Evolutionary conservation across 2,329 filamentous ascomycete genomes (phyloP).

Genomic region (Sporothrix pseudoabietina): DNA sequence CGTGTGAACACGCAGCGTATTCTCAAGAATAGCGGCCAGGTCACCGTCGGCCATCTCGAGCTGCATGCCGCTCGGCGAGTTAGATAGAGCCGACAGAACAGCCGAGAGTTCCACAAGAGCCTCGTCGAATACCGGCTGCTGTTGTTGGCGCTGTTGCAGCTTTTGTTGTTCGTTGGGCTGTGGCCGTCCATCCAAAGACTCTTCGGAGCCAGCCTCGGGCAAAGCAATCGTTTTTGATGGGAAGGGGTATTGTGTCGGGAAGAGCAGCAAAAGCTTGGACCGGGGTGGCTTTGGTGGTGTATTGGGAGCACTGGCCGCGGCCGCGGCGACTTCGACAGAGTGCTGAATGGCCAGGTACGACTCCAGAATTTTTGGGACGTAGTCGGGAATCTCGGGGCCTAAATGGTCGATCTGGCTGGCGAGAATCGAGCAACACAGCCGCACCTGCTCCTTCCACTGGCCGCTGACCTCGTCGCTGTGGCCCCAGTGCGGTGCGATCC

Average conservation of each 20-base stretch:
- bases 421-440: conserved; percentile 88
- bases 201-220: conserved; percentile 40
- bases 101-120: conserved; percentile 85
- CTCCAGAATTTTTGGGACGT: conserved; percentile 86
- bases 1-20: conserved; percentile 80
- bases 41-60: conserved; percentile 75
- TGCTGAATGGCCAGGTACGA: conserved; percentile 79
- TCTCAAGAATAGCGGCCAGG: conserved; percentile 72
- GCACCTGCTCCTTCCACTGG: conserved; percentile 90
- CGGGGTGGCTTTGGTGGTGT: conserved; percentile 48
- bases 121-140: conserved; percentile 71
- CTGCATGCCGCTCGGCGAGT: conserved; percentile 71
- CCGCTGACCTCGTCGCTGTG: conserved; percentile 70
- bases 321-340: conserved; percentile 42
- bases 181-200: conserved; percentile 15
- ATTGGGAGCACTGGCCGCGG: neutral
- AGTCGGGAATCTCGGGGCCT: conserved; percentile 79
- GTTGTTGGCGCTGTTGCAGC: neutral
- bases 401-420: conserved; percentile 81
- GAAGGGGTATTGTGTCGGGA: conserved; percentile 89
- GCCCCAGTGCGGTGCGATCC: conserved; percentile 95
- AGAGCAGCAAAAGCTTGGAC: conserved; percentile 78
- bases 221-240: conserved; percentile 66
- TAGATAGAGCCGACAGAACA: conserved; percentile 79
- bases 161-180: conserved; percentile 15